Evolutionary conservation across 306 rosid genomes (phyloP), one percentile per base, ranked within the genome.

Genomic region (Betula pendula): DNA sequence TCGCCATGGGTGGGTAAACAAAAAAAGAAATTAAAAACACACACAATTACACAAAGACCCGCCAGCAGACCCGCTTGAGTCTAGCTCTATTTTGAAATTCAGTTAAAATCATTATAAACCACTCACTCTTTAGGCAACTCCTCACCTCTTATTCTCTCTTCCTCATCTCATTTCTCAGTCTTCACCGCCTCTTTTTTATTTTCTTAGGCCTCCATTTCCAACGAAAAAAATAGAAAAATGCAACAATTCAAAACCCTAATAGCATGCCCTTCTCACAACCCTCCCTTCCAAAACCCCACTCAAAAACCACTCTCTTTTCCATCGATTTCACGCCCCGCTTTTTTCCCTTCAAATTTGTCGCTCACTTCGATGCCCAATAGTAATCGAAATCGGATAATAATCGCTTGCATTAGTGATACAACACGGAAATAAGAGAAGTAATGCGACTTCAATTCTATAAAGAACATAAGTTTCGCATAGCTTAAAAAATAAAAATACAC

Each of bases 201-300:
- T 38, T 67, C 2, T 67, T 10, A 17, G 6, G 13, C 7, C 47
- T 1, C 22, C n/a, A 11, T 68, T 68, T 40, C 9, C 22, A 35
- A 15, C 11, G 33, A 16, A 12, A 14, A 72, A 22, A 19, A 50
- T 49, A 2, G 31, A 19, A 70, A 45, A 68, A 86, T 87, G 86
- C 82, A 78, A 44, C 82, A 78, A 44, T 19, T 72, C 73, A 66
- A 78, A 80, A 42, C 84, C 69, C 71, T 44, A 38, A 8, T 55
- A 6, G 11, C 75, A 70, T 79, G 31, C 38, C 75, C 68, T 75
- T 56, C 71, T 67, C 87, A 17, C 24, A 27, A 14, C 35, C 29
- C 20, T 69, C 78, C 70, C 80, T 82, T 75, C 52, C 86, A 51
- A 79, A 84, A 27, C 86, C 86, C 82, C 20, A 68, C 43, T 56